phyloP scores from a whole-genome alignment of 805 yeast species.

The Komagataella populi region DNA sequence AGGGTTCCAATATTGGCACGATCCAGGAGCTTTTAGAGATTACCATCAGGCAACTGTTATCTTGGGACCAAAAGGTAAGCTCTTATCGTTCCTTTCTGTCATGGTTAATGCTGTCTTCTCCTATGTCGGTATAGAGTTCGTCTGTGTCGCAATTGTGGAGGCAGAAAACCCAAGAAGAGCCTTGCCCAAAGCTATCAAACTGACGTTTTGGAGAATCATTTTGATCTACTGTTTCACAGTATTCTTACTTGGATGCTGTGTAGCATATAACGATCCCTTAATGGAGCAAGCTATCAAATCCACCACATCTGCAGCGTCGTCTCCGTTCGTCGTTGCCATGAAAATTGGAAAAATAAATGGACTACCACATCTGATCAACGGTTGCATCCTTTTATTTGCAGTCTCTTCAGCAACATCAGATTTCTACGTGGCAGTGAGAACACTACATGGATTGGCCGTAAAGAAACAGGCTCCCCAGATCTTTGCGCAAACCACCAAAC shows the following conservation, averaged over 20 bases:
- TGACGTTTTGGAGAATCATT: slow-evolving; percentile 38
- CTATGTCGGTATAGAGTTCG: slow-evolving; percentile 43
- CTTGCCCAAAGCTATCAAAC: slow-evolving; percentile 42
- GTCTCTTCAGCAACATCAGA: slow-evolving; percentile 55
- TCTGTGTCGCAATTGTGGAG: slow-evolving; percentile 50
- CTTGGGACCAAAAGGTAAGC: neutral
- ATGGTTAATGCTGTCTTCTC: slow-evolving; percentile 43
- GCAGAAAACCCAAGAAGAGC: slow-evolving; percentile 43
- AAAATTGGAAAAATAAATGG: slow-evolving; percentile 24
- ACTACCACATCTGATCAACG: slow-evolving; percentile 34
- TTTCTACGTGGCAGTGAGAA: slow-evolving; percentile 51
- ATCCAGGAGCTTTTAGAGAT: slow-evolving; percentile 41
- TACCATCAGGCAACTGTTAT: slow-evolving; percentile 19
- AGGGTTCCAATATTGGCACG: slow-evolving; percentile 22
- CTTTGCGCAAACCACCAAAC: slow-evolving; percentile 31
- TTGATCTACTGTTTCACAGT: slow-evolving; percentile 39
- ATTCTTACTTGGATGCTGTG: slow-evolving; percentile 39
- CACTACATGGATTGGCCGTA: slow-evolving; percentile 45
- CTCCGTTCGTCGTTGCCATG: slow-evolving; percentile 23
- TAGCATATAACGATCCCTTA: slow-evolving; percentile 35
- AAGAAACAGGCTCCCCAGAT: slow-evolving; percentile 47
- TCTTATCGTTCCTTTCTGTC: neutral
- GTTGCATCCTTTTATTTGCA: slow-evolving; percentile 42
- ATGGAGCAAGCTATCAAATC: slow-evolving; percentile 16
- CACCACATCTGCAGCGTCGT: slow-evolving; percentile 28